These are phyloP conservation scores for Marchantia polymorpha DNA, from an alignment of 225 moss, liverwort and hornwort species.

Conservation along the genomic window DNA sequence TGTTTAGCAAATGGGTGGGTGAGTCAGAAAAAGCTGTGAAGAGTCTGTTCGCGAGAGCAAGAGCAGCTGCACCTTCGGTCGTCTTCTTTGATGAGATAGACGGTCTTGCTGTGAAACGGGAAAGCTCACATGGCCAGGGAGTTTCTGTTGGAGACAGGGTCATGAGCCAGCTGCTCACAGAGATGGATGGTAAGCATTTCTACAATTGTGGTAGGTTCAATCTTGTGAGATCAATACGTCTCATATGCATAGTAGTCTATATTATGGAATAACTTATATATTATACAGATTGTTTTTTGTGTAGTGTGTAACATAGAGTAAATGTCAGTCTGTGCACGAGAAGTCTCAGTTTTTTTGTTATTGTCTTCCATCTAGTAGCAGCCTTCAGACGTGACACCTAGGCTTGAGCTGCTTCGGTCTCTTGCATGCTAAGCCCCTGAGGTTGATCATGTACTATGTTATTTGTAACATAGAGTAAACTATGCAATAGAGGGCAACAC, in stretches of 20 bases:
- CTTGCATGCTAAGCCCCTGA: no score
- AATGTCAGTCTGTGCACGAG: no score
- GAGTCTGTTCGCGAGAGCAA: constrained; percentile 68
- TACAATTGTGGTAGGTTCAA: background rate
- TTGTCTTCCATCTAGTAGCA: no score
- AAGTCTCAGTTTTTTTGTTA: no score
- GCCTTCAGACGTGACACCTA: no score
- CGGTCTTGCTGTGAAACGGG: constrained; percentile 80
- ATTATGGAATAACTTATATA: background rate
- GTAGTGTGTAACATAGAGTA: no score
- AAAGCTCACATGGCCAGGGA: constrained; percentile 50
- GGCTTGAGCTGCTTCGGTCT: no score
- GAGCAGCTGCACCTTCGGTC: constrained; percentile 82
- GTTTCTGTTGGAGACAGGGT: constrained; percentile 94
- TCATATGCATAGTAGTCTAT: background rate
- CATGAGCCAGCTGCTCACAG: constrained; percentile 92
- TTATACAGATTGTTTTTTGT: no score
- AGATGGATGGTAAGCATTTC: constrained; percentile 76
- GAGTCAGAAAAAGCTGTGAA: constrained; percentile 94
- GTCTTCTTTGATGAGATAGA: constrained; percentile 98
- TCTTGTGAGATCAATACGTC: background rate
- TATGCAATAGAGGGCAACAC: no score
- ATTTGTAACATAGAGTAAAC: no score
- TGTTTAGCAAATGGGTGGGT: constrained; percentile 99
- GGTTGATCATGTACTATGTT: no score